phyloP scores from a whole-genome alignment of 179 eudicot genomes.

The Beta macrorhiza region DNA sequence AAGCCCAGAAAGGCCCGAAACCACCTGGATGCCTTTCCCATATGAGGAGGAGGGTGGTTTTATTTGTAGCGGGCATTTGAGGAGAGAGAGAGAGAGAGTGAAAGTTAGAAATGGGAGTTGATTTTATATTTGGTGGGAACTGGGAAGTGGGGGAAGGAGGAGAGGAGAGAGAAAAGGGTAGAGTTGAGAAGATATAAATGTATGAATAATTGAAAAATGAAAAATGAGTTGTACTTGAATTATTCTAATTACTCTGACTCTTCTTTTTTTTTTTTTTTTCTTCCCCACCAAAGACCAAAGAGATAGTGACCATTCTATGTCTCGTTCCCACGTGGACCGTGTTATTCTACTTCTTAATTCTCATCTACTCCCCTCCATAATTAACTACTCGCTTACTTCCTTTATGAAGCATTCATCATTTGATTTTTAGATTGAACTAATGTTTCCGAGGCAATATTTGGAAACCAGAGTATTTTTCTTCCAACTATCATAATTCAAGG shows the following conservation, averaged over 20 bases:
- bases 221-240: not conserved
- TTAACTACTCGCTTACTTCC: too few relatives aligned
- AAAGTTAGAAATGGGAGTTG: not conserved
- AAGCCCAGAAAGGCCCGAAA: slow-evolving; percentile 43
- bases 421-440: too few relatives aligned
- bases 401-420: too few relatives aligned
- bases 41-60: not conserved
- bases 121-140: too few relatives aligned
- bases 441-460: too few relatives aligned
- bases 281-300: not conserved
- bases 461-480: too few relatives aligned
- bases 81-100: not conserved
- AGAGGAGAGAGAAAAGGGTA: too few relatives aligned
- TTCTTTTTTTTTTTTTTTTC: not conserved
- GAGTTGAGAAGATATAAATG: not conserved
- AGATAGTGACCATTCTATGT: not conserved
- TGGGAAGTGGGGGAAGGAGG: too few relatives aligned
- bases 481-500: too few relatives aligned
- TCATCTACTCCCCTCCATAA: too few relatives aligned
- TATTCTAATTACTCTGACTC: not conserved
- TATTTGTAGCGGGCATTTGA: slow-evolving; percentile 30
- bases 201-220: not conserved
- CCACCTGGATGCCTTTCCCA: slow-evolving; percentile 54
- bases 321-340: slow-evolving; percentile 12
- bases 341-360: not conserved